Evolutionary conservation across 2,329 filamentous ascomycete genomes (phyloP), one percentile per base, ranked within the genome.

Genomic region (Fusarium multiceps): DNA sequence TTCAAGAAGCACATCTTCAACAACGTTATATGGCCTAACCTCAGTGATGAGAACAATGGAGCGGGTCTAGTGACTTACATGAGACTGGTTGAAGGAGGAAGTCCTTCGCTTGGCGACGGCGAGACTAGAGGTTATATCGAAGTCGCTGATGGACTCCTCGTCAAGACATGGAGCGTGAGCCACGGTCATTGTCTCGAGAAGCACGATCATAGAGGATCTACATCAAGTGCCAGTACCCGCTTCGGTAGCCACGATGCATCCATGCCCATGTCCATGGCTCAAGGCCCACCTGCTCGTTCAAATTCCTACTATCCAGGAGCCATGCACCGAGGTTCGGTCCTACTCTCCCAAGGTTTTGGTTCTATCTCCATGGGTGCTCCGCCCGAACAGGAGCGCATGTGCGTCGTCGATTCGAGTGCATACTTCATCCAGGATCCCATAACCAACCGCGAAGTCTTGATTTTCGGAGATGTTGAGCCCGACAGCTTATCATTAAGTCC

Each of bases 1-100:
- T 90, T 99, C 80, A 98, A 97, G 78, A 89, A 86, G 1, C 94
- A 99, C 80, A 93, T 99, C 63, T 99, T 99, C 84, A 99, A 99
- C 80, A 97, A 98, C 76, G 84, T 97, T 61, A 97, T 98, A 56
- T 99, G 96, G 96, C 96, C 96, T 0, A 99, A 99, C 73, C 82
- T 99, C 41, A 97, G 93, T 0, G 95, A 99, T 76, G 96, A 99
- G 81, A 96, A 97, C 78, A 94, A 94, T 34, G 96, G 96, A 25
- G 94, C 94, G 6, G 96, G 96, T 0, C 86, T 99, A 28, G 89
- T 99, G 34, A 97, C 93, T 0, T 98, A 97, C 74, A 90, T 94
- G 78, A 89, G 96, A 18, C 84, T 99, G 12, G 90, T 93, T 7
- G 94, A 98, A 77, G 95, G 94, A 13, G 95, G 95, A 5, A 96